A percentile compares a stretch with the other conserved stretches of the same genome.
These are phyloP conservation scores for Saccharomycopsis amapae DNA, from an alignment of 805 yeast species.

Conservation along the genomic window DNA sequence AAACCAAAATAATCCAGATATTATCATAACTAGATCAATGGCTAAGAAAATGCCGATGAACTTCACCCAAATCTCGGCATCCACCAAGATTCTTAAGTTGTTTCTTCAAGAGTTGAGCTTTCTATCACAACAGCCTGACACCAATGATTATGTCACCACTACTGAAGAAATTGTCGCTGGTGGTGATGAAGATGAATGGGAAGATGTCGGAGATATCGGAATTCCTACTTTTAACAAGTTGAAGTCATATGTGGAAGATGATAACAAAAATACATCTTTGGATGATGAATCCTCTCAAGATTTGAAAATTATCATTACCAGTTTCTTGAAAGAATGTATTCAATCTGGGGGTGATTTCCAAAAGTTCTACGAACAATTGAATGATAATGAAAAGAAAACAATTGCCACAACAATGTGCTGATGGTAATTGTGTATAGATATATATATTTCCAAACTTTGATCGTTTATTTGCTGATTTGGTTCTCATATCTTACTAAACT, in stretches of 20 bases:
- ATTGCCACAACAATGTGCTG: constrained; percentile 39
- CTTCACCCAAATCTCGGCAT: constrained; percentile 60
- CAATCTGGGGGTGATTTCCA: constrained; percentile 39
- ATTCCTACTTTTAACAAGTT: constrained; percentile 57
- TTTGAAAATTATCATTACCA: constrained; percentile 33
- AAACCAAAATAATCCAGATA: constrained; percentile 39
- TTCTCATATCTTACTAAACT: neutral
- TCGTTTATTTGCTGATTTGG: neutral
- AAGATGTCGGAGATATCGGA: constrained; percentile 63
- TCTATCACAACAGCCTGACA: constrained; percentile 48
- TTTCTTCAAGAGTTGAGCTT: constrained; percentile 61
- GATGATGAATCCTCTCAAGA: constrained; percentile 28
- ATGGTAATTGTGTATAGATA: constrained; percentile 10
- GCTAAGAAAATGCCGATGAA: constrained; percentile 55
- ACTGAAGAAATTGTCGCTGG: constrained; percentile 25
- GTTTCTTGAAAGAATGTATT: constrained; percentile 46
- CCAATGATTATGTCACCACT: constrained; percentile 28
- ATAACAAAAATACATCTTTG: constrained; percentile 18
- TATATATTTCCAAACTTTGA: too few species aligned
- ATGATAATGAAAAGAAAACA: constrained; percentile 41
- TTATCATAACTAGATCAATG: constrained; percentile 84
- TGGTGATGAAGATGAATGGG: constrained; percentile 59
- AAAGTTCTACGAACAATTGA: constrained; percentile 35
- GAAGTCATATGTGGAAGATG: constrained; percentile 36
- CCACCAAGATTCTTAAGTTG: constrained; percentile 64